A percentile compares a stretch with the other conserved stretches of the same genome.
These are phyloP conservation scores for Colletotrichum sp. DNA, from an alignment of 2,329 filamentous ascomycete species.

Conservation along the genomic window DNA sequence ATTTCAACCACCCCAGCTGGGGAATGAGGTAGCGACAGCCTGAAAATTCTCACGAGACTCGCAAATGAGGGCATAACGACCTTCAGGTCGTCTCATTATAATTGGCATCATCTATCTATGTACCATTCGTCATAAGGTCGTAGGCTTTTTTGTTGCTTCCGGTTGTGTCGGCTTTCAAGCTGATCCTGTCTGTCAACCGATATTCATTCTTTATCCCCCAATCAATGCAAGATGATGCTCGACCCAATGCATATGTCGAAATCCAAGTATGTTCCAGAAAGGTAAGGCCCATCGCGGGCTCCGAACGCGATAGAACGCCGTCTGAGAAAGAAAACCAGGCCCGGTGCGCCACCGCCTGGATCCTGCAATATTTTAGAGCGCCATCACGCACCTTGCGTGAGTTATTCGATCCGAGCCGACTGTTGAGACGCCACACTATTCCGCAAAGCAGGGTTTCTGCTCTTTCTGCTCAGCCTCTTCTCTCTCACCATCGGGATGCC, in stretches of 20 bases:
- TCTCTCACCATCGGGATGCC: constrained; percentile 8
- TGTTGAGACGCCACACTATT: constrained; percentile 13
- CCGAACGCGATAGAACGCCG: neutral
- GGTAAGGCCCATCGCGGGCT: neutral
- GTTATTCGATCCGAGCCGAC: constrained; percentile 14
- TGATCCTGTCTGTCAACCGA: neutral
- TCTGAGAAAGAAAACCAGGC: neutral
- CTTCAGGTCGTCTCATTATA: neutral
- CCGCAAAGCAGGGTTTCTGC: neutral
- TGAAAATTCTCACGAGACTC: neutral
- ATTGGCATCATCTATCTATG: constrained; percentile 3
- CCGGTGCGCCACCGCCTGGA: neutral
- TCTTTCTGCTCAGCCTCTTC: constrained; percentile 12
- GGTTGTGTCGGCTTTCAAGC: neutral
- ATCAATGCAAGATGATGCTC: constrained; percentile 10
- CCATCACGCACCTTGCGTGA: neutral
- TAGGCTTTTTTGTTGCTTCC: neutral
- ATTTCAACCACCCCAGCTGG: neutral
- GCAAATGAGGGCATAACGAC: neutral
- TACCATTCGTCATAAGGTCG: constrained; percentile 11
- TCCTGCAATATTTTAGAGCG: neutral
- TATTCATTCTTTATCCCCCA: neutral
- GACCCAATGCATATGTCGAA: constrained; percentile 4
- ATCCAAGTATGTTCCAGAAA: constrained; percentile 19
- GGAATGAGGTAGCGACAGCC: neutral